Conservation (phyloP, 768 basidiomycete species). For the Leucosporidium creatinivorum region DNA sequence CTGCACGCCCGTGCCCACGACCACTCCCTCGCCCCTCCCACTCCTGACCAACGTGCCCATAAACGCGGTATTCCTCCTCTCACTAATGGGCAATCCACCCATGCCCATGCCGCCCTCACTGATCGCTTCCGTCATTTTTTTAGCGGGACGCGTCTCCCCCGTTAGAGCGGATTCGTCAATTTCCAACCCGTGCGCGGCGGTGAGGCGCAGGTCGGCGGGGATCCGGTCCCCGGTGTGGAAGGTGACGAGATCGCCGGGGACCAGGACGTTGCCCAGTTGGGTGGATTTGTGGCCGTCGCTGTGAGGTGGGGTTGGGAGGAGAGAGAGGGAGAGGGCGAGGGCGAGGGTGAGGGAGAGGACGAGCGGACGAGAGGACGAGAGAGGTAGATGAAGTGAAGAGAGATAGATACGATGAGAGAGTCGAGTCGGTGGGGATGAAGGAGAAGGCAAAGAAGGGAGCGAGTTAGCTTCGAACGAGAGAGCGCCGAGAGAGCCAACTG, state of each 20-base stretch:
- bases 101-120: conserved; percentile 49
- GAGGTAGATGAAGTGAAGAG: too few relatives aligned
- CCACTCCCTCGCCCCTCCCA: conserved; percentile 76
- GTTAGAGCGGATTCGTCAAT: conserved; percentile 93
- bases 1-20: conserved; percentile 73
- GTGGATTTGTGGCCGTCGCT: conserved; percentile 62
- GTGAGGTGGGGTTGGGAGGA: conserved; percentile 20
- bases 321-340: too few relatives aligned
- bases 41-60: conserved; percentile 94
- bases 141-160: conserved; percentile 76
- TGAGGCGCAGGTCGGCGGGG: conserved; percentile 82
- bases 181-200: conserved; percentile 75
- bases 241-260: conserved; percentile 85
- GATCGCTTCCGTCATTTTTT: conserved; percentile 54
- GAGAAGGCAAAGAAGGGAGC: neutral
- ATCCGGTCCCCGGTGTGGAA: conserved; percentile 88
- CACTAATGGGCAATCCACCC: conserved; percentile 56
- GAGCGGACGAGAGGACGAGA: neutral
- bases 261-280: conserved; percentile 91
- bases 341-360: too few relatives aligned
- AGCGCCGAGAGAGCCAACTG: neutral
- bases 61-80: conserved; percentile 78
- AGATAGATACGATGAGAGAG: too few relatives aligned
- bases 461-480: neutral
- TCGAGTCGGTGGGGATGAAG: too few relatives aligned